Percentiles rank a stretch among this genome's conserved stretches.
phyloP scores from a whole-genome alignment of 2,329 filamentous ascomycete species.

The Curvularia verruculosa region DNA sequence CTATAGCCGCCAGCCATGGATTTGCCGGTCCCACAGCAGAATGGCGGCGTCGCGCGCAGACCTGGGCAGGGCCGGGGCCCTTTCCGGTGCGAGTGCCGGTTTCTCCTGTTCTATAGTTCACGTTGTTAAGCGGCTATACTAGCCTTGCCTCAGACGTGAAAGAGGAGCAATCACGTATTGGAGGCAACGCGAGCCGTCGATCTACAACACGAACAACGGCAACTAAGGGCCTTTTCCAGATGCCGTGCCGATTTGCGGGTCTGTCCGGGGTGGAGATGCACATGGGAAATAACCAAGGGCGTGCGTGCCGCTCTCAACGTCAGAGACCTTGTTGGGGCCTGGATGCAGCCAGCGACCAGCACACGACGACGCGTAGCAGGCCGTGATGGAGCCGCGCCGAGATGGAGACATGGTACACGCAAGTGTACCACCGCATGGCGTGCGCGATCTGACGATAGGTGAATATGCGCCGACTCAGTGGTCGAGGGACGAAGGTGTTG shows the following conservation, averaged over 20 bases:
- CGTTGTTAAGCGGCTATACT: slow-evolving; percentile 20
- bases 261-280: slow-evolving; percentile 16
- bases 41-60: slow-evolving; percentile 35
- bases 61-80: slow-evolving; percentile 27
- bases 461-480: slow-evolving; percentile 34
- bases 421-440: slow-evolving; percentile 27
- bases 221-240: slow-evolving; percentile 32
- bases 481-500: slow-evolving; percentile 26
- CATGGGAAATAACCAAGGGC: slow-evolving; percentile 29
- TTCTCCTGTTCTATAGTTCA: slow-evolving; percentile 16
- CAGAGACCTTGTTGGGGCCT: slow-evolving; percentile 20
- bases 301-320: slow-evolving; percentile 32
- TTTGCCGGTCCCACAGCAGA: slow-evolving; percentile 31
- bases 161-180: slow-evolving; percentile 23
- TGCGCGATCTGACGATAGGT: slow-evolving; percentile 43
- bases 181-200: slow-evolving; percentile 26
- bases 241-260: slow-evolving; percentile 18
- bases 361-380: slow-evolving; percentile 23
- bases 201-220: slow-evolving; percentile 33
- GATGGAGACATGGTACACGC: slow-evolving; percentile 21
- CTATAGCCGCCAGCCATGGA: slow-evolving; percentile 44
- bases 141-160: slow-evolving; percentile 21
- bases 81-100: slow-evolving; percentile 16
- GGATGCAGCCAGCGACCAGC: slow-evolving; percentile 8
- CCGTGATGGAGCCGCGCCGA: slow-evolving; percentile 13